Conservation (phyloP, 257 asterid species). For the Jacaranda mimosifolia region DNA sequence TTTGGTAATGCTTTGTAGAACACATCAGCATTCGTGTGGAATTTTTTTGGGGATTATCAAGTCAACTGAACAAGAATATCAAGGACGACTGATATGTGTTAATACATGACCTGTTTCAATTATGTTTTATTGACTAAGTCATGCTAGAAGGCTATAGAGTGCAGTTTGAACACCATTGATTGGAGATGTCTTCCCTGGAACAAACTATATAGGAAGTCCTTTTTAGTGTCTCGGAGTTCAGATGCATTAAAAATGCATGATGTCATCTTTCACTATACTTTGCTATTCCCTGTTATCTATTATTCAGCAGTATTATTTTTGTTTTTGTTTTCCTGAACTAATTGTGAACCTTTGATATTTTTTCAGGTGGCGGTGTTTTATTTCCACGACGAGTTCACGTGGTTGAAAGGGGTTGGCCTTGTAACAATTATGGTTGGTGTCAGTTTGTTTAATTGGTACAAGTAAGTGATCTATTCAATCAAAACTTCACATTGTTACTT, state of each 20-base stretch:
- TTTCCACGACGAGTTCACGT: constrained; percentile 91
- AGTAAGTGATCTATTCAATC: constrained; percentile 67
- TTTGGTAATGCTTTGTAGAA: too few species aligned
- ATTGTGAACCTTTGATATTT: constrained; percentile 31
- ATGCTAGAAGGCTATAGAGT: neutral
- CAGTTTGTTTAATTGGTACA: constrained; percentile 96
- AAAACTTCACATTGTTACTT: constrained; percentile 10
- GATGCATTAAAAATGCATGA: constrained; percentile 25
- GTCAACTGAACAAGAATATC: neutral
- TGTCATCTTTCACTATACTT: neutral
- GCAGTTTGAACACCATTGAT: neutral
- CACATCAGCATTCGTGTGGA: too few species aligned
- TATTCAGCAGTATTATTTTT: neutral
- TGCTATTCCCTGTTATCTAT: neutral
- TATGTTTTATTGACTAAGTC: neutral
- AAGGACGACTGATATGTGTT: neutral
- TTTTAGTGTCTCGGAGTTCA: neutral
- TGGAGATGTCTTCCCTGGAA: neutral
- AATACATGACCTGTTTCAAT: neutral
- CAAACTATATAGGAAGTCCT: neutral
- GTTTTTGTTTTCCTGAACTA: constrained; percentile 3
- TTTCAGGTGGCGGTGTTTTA: constrained; percentile 94
- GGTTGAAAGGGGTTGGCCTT: constrained; percentile 91
- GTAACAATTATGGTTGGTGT: constrained; percentile 85
- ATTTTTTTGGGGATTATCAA: too few species aligned